Conservation (phyloP, 2,329 filamentous ascomycete genomes). For the Cyclaneusma minus region DNA sequence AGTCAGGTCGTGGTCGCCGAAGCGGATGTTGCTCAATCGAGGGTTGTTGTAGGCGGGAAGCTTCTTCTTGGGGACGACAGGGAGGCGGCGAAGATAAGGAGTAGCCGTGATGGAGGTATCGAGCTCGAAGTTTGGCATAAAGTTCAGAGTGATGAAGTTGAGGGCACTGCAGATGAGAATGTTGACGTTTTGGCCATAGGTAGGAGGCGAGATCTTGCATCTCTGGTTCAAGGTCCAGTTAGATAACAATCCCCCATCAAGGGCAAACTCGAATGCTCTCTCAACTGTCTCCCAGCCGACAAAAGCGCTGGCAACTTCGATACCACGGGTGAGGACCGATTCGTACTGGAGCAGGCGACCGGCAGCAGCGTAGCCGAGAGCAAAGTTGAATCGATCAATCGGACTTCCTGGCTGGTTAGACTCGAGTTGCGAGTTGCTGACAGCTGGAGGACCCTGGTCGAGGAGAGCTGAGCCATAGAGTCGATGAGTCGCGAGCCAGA, state of each 20-base stretch:
- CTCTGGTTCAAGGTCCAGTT: conserved; percentile 19
- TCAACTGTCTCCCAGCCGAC: conserved; percentile 50
- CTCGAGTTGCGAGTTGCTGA: conserved; percentile 8
- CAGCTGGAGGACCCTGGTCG: conserved; percentile 16
- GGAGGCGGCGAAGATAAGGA: conserved; percentile 30
- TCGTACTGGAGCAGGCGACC: conserved; percentile 41
- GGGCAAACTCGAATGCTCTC: conserved; percentile 40
- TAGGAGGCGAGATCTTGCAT: conserved; percentile 21
- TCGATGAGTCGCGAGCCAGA: conserved; percentile 39
- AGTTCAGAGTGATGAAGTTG: conserved; percentile 42
- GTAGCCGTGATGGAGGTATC: conserved; percentile 31
- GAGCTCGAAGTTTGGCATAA: conserved; percentile 44
- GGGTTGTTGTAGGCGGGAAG: conserved; percentile 26
- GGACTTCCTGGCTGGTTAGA: conserved; percentile 22
- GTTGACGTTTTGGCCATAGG: conserved; percentile 38
- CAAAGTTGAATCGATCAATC: conserved; percentile 32
- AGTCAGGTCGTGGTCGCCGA: conserved; percentile 45
- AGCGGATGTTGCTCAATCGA: conserved; percentile 49
- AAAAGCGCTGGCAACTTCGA: conserved; percentile 40
- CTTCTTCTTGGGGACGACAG: conserved; percentile 18
- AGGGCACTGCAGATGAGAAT: conserved; percentile 37
- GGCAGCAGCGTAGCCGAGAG: conserved; percentile 49
- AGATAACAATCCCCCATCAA: conserved; percentile 27
- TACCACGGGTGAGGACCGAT: conserved; percentile 37
- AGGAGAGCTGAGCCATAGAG: conserved; percentile 40